These are phyloP conservation scores for Grosmannia huntii DNA, from an alignment of 2,329 filamentous ascomycete species.

Conservation along the genomic window DNA sequence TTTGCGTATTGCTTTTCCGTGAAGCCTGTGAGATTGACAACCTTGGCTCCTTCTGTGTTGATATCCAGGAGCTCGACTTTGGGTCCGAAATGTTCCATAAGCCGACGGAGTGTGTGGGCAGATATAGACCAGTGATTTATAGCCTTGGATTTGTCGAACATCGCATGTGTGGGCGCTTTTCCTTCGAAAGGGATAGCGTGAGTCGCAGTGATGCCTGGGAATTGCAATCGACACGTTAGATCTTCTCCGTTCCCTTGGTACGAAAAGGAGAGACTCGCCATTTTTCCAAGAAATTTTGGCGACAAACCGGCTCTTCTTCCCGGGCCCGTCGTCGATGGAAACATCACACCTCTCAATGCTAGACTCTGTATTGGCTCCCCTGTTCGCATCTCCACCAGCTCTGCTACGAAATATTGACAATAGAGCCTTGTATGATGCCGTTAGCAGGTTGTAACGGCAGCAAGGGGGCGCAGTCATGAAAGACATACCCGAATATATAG, in stretches of 20 bases:
- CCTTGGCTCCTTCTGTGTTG: constrained; percentile 58
- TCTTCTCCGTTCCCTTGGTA: not conserved
- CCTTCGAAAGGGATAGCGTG: constrained; percentile 66
- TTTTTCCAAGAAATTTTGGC: constrained; percentile 64
- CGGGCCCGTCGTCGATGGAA: constrained; percentile 56
- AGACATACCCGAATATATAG: constrained; percentile 55
- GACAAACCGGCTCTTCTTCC: constrained; percentile 60
- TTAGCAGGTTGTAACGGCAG: not conserved
- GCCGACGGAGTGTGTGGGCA: constrained; percentile 56
- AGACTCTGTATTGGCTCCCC: constrained; percentile 50
- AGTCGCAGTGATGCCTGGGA: constrained; percentile 58
- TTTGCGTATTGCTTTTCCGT: constrained; percentile 61
- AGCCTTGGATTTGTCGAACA: constrained; percentile 55
- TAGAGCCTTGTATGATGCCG: constrained; percentile 35
- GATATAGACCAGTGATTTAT: constrained; percentile 61
- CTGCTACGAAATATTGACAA: constrained; percentile 64
- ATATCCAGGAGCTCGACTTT: constrained; percentile 73
- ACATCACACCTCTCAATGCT: constrained; percentile 65
- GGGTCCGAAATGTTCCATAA: constrained; percentile 69
- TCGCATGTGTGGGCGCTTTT: constrained; percentile 60
- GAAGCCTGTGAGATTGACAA: constrained; percentile 67
- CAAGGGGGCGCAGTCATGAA: not conserved
- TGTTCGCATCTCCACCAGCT: constrained; percentile 39
- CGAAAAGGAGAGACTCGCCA: constrained; percentile 26
- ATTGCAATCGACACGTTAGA: not conserved